phyloP scores from a whole-genome alignment of 2,329 filamentous ascomycete genomes.

The Dactylellina sp. region DNA sequence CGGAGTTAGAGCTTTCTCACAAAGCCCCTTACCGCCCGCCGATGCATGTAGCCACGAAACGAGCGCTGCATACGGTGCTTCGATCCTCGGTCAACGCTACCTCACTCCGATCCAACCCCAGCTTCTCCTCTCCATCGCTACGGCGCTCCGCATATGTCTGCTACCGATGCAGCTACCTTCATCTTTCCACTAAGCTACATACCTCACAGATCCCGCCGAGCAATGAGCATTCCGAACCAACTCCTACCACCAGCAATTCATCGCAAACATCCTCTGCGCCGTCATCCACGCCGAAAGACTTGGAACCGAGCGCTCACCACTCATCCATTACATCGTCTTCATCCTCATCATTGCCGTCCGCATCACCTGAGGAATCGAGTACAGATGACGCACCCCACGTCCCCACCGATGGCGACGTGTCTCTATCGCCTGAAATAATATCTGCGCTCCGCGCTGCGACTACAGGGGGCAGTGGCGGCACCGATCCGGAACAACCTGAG shows the following conservation, averaged over 20 bases:
- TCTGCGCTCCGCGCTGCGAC: slow-evolving; percentile 18
- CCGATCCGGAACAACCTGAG: slow-evolving; percentile 59
- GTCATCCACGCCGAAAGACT: slow-evolving; percentile 41
- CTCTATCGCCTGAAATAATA: slow-evolving; percentile 27
- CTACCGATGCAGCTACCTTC: slow-evolving; percentile 61
- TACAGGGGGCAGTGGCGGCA: slow-evolving; percentile 59
- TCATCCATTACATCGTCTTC: not conserved
- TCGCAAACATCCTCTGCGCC: slow-evolving; percentile 1
- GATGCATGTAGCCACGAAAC: slow-evolving; percentile 65
- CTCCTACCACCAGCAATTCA: slow-evolving; percentile 10
- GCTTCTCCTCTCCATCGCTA: slow-evolving; percentile 4
- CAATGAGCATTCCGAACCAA: slow-evolving; percentile 16
- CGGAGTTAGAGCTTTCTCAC: not conserved
- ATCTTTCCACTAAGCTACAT: slow-evolving; percentile 46
- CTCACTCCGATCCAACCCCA: slow-evolving; percentile 5
- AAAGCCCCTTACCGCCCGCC: slow-evolving; percentile 19
- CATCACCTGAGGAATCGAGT: slow-evolving; percentile 36
- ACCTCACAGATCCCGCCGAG: slow-evolving; percentile 33
- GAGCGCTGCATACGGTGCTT: slow-evolving; percentile 64
- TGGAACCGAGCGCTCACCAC: not conserved
- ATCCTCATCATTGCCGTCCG: slow-evolving; percentile 7
- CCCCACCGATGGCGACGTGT: slow-evolving; percentile 24
- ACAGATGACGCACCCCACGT: slow-evolving; percentile 19
- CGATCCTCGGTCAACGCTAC: slow-evolving; percentile 63
- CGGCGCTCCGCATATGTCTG: slow-evolving; percentile 61